These are phyloP conservation scores for Nicotiana paniculata DNA, from an alignment of 257 asterid genomes.

Conservation along the genomic window DNA sequence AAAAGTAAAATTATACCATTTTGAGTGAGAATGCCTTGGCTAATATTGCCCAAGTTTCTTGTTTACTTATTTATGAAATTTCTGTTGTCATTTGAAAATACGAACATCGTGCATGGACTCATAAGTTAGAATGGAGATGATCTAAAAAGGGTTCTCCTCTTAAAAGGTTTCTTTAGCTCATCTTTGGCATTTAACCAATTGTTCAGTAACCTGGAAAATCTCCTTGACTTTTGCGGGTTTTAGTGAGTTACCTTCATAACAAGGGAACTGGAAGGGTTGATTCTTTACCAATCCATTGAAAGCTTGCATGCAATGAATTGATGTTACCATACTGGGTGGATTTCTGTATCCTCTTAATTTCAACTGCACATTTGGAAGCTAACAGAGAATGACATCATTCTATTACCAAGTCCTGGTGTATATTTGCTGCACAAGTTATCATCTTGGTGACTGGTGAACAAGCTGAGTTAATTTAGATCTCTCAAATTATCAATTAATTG, in stretches of 20 bases:
- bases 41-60: background rate
- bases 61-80: background rate
- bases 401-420: background rate
- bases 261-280: background rate
- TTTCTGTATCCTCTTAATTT: background rate
- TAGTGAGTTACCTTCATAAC: background rate
- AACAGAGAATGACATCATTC: background rate
- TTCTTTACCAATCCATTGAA: background rate
- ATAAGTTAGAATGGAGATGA: background rate
- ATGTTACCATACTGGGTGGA: background rate
- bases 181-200: background rate
- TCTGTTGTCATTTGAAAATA: background rate
- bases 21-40: background rate
- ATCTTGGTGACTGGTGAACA: background rate
- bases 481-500: constrained; percentile 8
- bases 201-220: background rate
- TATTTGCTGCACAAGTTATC: background rate
- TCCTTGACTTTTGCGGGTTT: background rate
- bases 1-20: background rate
- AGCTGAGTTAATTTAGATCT: background rate
- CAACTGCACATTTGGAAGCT: background rate
- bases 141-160: background rate
- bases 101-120: background rate
- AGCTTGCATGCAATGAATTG: background rate
- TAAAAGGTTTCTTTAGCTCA: background rate